Percentiles rank a stretch among this genome's conserved stretches.
Evolutionary conservation across 108 stramenopile genomes (phyloP).

Genomic region (Nitzschia palea): DNA sequence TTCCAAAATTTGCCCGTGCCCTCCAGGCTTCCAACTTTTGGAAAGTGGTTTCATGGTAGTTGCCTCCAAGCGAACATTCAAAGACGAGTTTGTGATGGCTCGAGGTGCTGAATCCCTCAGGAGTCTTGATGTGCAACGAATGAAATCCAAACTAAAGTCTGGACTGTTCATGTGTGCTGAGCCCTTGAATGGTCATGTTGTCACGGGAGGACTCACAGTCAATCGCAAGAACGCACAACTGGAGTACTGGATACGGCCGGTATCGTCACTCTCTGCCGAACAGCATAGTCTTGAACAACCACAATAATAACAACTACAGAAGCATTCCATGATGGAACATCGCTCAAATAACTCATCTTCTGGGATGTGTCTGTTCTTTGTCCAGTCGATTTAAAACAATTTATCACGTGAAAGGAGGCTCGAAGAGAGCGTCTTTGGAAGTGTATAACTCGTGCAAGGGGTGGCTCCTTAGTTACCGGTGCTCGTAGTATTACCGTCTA

Average conservation of each 20-base stretch:
- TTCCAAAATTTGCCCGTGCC: slow-evolving; percentile 64
- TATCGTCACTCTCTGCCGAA: slow-evolving; percentile 23
- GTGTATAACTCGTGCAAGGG: too few species aligned
- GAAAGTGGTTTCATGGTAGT: slow-evolving; percentile 55
- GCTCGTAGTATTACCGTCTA: too few species aligned
- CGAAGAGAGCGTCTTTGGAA: too few species aligned
- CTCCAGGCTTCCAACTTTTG: slow-evolving; percentile 56
- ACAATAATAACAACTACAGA: too few species aligned
- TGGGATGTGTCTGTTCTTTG: too few species aligned
- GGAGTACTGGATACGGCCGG: slow-evolving; percentile 88
- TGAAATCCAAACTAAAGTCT: slow-evolving; percentile 68
- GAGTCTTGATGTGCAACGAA: slow-evolving; percentile 76
- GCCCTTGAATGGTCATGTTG: slow-evolving; percentile 85
- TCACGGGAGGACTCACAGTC: slow-evolving; percentile 91
- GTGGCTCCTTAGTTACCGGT: too few species aligned
- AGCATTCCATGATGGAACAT: too few species aligned
- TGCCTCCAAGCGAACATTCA: slow-evolving; percentile 82
- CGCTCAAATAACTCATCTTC: too few species aligned
- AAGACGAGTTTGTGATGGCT: slow-evolving; percentile 95
- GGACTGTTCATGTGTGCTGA: slow-evolving; percentile 87
- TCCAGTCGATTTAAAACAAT: too few species aligned
- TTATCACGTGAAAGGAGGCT: too few species aligned
- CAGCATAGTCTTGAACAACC: too few species aligned
- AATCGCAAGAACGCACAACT: slow-evolving; percentile 77
- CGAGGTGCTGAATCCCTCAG: slow-evolving; percentile 75